phyloP scores from a whole-genome alignment of 345 rosid genomes.

The Stellera chamaejasme region DNA sequence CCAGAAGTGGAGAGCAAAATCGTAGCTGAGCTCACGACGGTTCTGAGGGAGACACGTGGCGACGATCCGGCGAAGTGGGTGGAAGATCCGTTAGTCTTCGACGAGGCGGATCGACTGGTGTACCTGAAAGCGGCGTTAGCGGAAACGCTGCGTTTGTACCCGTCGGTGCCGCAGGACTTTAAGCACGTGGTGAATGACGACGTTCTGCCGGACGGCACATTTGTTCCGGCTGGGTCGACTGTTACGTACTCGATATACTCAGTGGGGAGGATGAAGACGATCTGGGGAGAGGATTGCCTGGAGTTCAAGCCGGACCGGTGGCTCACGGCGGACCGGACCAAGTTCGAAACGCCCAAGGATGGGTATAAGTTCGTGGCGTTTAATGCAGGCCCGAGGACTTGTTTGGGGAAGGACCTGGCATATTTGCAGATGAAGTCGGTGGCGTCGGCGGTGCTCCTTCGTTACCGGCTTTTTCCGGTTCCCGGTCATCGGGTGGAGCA shows the following conservation, averaged over 20 bases:
- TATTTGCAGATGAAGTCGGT: constrained; percentile 86
- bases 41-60: constrained; percentile 65
- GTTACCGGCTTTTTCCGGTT: constrained; percentile 54
- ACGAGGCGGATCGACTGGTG: constrained; percentile 62
- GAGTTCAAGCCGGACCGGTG: constrained; percentile 83
- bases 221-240: constrained; percentile 74
- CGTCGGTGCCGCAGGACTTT: constrained; percentile 85
- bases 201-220: constrained; percentile 67
- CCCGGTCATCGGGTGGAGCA: constrained; percentile 84
- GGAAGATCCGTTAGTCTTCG: constrained; percentile 63
- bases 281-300: constrained; percentile 88
- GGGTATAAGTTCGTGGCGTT: constrained; percentile 82
- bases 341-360: constrained; percentile 66
- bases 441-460: constrained; percentile 78
- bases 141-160: constrained; percentile 84
- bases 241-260: constrained; percentile 85
- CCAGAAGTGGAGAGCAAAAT: constrained; percentile 56
- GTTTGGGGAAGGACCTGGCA: constrained; percentile 90
- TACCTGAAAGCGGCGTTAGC: constrained; percentile 87
- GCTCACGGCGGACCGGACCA: constrained; percentile 47
- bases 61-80: constrained; percentile 46
- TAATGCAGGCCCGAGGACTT: constrained; percentile 90
- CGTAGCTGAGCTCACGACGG: constrained; percentile 46
- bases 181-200: constrained; percentile 71
- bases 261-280: constrained; percentile 78